Evolutionary conservation across 2,329 filamentous ascomycete genomes (phyloP).

Genomic region (Purpureocillium lavendulum): DNA sequence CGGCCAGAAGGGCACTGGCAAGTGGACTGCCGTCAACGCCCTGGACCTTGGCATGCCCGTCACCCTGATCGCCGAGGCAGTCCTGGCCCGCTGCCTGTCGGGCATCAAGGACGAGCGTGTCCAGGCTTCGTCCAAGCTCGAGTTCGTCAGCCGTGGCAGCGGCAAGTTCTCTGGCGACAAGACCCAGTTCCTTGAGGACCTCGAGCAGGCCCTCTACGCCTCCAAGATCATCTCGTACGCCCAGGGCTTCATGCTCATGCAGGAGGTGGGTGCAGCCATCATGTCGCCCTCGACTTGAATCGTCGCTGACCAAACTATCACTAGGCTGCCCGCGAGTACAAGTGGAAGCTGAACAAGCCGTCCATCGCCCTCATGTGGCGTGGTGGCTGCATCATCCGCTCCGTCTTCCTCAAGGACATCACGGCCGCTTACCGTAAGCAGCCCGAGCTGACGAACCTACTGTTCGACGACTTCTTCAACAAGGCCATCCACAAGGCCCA

Average conservation of each 20-base stretch:
- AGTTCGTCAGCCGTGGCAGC: slow-evolving; percentile 60
- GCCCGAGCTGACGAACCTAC: slow-evolving; percentile 92
- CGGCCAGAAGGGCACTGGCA: slow-evolving; percentile 98
- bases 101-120: slow-evolving; percentile 89
- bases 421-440: slow-evolving; percentile 92
- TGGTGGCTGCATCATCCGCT: slow-evolving; percentile 99
- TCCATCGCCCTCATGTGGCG: slow-evolving; percentile 99
- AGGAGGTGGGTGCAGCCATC: slow-evolving; percentile 58
- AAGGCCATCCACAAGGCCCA: slow-evolving; percentile 97
- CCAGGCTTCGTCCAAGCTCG: slow-evolving; percentile 70
- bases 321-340: slow-evolving; percentile 88
- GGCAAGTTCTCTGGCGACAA: slow-evolving; percentile 80
- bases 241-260: slow-evolving; percentile 99
- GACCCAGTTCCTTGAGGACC: slow-evolving; percentile 88
- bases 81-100: slow-evolving; percentile 89
- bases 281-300: neutral
- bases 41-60: slow-evolving; percentile 98
- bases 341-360: slow-evolving; percentile 99
- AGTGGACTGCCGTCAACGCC: slow-evolving; percentile 99
- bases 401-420: slow-evolving; percentile 99
- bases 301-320: neutral
- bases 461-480: slow-evolving; percentile 99
- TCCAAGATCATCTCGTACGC: slow-evolving; percentile 99
- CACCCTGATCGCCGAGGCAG: slow-evolving; percentile 93
- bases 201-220: slow-evolving; percentile 97